Conservation (phyloP, 306 rosid species). For the Prinsepia uniflora region DNA sequence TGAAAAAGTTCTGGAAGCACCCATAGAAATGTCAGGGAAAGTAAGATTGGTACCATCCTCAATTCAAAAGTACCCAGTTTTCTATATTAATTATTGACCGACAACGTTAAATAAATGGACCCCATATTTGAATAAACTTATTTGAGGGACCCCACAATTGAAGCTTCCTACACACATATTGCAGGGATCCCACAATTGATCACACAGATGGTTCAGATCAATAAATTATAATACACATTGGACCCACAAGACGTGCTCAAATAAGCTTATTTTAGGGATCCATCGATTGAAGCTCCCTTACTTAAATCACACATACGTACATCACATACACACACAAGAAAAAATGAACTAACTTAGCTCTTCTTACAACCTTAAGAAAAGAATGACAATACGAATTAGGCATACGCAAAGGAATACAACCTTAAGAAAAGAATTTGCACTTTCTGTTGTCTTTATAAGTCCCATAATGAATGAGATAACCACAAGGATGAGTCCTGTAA, state of each 20-base stretch:
- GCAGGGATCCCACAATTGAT: too few relatives aligned
- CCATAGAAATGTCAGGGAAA: slow-evolving; percentile 29
- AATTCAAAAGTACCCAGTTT: neutral
- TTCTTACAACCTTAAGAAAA: too few relatives aligned
- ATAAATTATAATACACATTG: too few relatives aligned
- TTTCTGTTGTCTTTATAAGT: slow-evolving; percentile 57
- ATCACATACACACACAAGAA: neutral
- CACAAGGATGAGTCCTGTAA: slow-evolving; percentile 85
- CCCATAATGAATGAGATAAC: slow-evolving; percentile 95
- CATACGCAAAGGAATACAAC: slow-evolving; percentile 28
- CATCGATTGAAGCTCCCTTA: too few relatives aligned
- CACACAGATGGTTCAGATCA: too few relatives aligned
- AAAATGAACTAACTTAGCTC: neutral
- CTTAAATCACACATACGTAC: neutral
- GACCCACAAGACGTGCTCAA: too few relatives aligned
- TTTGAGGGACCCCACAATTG: too few relatives aligned
- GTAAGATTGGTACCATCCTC: slow-evolving; percentile 9
- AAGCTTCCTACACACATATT: too few relatives aligned
- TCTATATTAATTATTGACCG: slow-evolving; percentile 15
- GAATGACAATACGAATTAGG: neutral
- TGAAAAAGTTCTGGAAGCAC: slow-evolving; percentile 72
- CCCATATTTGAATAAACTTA: too few relatives aligned
- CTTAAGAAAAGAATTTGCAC: slow-evolving; percentile 81
- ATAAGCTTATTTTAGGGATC: too few relatives aligned
- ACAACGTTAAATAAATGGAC: neutral